Base-by-base conservation (phyloP, 2,329 filamentous ascomycete genomes). In the Exserohilum rostratum region DNA sequence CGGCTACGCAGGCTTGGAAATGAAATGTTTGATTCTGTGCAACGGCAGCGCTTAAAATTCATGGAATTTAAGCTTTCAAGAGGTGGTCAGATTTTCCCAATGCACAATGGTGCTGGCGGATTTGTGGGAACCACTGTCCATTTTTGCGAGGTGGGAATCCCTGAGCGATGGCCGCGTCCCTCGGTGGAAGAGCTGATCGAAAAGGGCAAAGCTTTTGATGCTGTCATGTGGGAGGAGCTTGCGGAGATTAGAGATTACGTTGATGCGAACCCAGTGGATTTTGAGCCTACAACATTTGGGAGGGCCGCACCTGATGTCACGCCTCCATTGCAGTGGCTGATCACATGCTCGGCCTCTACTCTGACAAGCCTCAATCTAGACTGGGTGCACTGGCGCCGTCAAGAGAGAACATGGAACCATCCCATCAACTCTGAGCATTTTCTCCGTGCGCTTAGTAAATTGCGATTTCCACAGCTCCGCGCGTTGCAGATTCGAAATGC, bases 401-500 rank as follows among this genome's bases (percentile, higher is more conserved):
- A 43, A 46, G 67, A 66, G 11, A 20, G 47, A 17, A 47, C 55
- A 17, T 37, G 54, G 13, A 38, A 58, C 18, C 42, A 55, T 31
- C 44, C 42, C 2, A 11, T 18, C 12, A 57, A 46, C 17, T 65
- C 67, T 11, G 33, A 37, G 12, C 38, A 39, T 2, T 57, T 60
- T 11, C 35, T 78, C 17, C 47, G 60, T 6, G 50, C 55, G 5
- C 63, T 80, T 7, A 72, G 75, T 50, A 47, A 46, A 6, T 64
- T 78, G 31, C 71, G 74, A 1, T 80, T 81, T 51, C 78, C 79
- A 6, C 67, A 76, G 46, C 60, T 81, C 7, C 66, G 75, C 25
- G 71, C 77, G n/a, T 78, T 81, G 25, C 79, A 81, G 48, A 57
- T 80, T 27, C 73, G 79, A 12, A 81, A 80, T 58, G 75, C 77